Evolutionary conservation across 148 eudicot genomes (phyloP).

Genomic region (Vaccinium vitisidaea): DNA sequence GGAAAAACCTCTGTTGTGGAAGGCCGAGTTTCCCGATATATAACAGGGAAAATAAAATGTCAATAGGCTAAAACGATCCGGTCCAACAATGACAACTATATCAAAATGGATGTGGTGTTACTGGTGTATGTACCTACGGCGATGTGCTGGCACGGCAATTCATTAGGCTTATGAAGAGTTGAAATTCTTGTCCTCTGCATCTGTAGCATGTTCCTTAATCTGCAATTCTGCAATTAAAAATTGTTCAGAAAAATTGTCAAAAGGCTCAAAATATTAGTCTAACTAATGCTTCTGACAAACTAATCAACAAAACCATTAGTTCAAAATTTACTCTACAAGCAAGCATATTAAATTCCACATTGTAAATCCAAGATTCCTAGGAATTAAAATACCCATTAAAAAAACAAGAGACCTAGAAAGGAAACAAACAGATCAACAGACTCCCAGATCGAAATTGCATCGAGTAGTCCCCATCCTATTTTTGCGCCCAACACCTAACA

Average conservation of each 20-base stretch:
- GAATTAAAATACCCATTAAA: background rate
- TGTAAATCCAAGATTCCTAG: constrained; percentile 6
- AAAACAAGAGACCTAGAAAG: background rate
- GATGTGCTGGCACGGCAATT: background rate
- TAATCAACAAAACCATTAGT: constrained; percentile 1
- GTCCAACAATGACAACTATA: background rate
- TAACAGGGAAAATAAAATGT: background rate
- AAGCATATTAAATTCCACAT: background rate
- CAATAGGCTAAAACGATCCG: background rate
- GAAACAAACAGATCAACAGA: background rate
- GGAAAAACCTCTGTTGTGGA: background rate
- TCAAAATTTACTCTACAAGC: background rate
- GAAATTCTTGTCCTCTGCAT: background rate
- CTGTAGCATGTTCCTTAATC: background rate
- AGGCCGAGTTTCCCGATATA: background rate
- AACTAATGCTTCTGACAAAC: background rate
- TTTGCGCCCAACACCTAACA: background rate
- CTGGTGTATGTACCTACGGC: background rate
- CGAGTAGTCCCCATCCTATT: constrained; percentile 1
- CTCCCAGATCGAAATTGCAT: background rate
- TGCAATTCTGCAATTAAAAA: background rate
- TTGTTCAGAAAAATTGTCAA: background rate
- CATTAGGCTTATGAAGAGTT: background rate
- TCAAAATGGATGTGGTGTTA: background rate
- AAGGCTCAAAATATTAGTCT: constrained; percentile 1